Percentiles rank a stretch among this genome's conserved stretches.
Conservation (phyloP, 1,284 basidiomycete genomes). For the Marasmius fiardii region DNA sequence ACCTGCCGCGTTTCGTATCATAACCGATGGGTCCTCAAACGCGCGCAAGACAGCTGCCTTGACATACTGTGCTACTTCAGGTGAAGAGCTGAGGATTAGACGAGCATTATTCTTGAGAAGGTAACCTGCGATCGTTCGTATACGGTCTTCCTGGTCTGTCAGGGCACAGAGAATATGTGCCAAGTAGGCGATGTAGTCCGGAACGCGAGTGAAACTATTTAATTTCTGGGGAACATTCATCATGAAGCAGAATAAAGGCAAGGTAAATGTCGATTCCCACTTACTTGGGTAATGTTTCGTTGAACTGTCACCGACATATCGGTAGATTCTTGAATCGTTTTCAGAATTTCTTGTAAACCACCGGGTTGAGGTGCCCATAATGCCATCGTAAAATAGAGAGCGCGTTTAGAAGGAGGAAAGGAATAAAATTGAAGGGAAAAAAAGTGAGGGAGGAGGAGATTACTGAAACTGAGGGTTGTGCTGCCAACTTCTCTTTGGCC, state of each 20-base stretch:
- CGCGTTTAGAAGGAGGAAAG: constrained; percentile 7
- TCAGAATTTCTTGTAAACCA: constrained; percentile 80
- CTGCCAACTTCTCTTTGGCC: not conserved
- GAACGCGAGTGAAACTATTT: constrained; percentile 82
- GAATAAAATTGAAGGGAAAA: not conserved
- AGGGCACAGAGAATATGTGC: constrained; percentile 87
- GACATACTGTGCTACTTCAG: constrained; percentile 76
- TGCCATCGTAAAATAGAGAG: constrained; percentile 10
- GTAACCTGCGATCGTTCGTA: constrained; percentile 94
- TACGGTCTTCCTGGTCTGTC: constrained; percentile 83
- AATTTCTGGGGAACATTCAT: constrained; percentile 61
- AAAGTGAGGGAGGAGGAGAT: not conserved
- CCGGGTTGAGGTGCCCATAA: constrained; percentile 72
- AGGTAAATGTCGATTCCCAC: constrained; percentile 22
- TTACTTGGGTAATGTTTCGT: constrained; percentile 72
- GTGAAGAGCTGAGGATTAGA: constrained; percentile 62
- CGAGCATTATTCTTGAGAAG: constrained; percentile 94
- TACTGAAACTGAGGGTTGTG: not conserved
- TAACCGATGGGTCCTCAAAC: constrained; percentile 74
- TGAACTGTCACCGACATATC: constrained; percentile 71
- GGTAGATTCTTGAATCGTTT: constrained; percentile 83
- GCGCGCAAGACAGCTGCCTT: constrained; percentile 81
- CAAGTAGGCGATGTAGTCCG: constrained; percentile 96
- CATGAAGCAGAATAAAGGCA: constrained; percentile 21
- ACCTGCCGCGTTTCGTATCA: constrained; percentile 89